Evolutionary conservation across 1,284 basidiomycete genomes (phyloP).

Genomic region (Trichosporon faecale): DNA sequence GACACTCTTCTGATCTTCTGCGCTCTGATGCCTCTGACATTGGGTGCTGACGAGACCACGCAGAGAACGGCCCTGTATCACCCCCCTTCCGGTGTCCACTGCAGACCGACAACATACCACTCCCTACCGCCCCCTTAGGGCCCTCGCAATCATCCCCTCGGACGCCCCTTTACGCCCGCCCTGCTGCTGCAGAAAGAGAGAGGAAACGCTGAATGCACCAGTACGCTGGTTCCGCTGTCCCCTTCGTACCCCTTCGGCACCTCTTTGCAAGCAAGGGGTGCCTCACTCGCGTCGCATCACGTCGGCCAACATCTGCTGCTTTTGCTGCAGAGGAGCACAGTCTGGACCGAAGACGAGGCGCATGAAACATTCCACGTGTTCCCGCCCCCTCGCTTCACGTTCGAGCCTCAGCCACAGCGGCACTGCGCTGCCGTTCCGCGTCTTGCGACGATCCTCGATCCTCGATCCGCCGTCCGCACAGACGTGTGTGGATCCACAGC

Average conservation of each 20-base stretch:
- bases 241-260: background rate
- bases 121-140: background rate
- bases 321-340: too few species aligned
- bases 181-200: background rate
- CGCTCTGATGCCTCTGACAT: too few species aligned
- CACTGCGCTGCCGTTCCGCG: background rate
- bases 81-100: too few species aligned
- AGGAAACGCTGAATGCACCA: background rate
- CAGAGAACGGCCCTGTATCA: too few species aligned
- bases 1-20: too few species aligned
- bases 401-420: background rate
- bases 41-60: too few species aligned
- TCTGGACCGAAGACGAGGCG: too few species aligned
- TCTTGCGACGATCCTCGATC: background rate
- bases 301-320: too few species aligned
- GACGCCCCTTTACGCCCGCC: background rate
- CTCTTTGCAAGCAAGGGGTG: background rate
- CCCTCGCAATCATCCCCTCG: too few species aligned
- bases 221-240: background rate
- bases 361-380: background rate
- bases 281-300: too few species aligned
- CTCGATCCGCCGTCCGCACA: background rate
- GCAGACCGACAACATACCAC: background rate
- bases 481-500: background rate
- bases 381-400: too few species aligned